These are phyloP conservation scores for Alternaria novae-zelandiae DNA, from an alignment of 2,329 filamentous ascomycete species.

Conservation along the genomic window DNA sequence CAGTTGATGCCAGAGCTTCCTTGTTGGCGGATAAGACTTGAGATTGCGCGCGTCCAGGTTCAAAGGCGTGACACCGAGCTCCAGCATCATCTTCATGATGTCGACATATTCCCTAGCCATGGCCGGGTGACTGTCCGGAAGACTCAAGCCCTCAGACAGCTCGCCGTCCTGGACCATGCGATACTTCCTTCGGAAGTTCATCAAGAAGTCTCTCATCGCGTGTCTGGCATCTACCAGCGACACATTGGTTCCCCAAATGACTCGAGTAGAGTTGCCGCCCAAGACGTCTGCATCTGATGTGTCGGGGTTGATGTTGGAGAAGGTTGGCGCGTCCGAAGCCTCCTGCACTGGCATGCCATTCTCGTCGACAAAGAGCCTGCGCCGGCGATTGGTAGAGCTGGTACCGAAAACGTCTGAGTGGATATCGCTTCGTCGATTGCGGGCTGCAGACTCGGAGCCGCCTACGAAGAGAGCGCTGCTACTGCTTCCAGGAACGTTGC, in stretches of 20 bases:
- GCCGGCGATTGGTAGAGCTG: slow-evolving; percentile 56
- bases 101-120: slow-evolving; percentile 83
- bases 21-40: slow-evolving; percentile 88
- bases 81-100: slow-evolving; percentile 88
- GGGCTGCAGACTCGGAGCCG: slow-evolving; percentile 61
- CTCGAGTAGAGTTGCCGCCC: slow-evolving; percentile 78
- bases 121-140: slow-evolving; percentile 69
- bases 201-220: slow-evolving; percentile 88
- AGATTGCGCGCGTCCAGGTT: slow-evolving; percentile 90
- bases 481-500: slow-evolving; percentile 74
- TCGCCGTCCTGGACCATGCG: slow-evolving; percentile 90
- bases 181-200: slow-evolving; percentile 92
- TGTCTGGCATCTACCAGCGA: slow-evolving; percentile 89
- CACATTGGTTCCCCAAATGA: slow-evolving; percentile 98
- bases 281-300: slow-evolving; percentile 91
- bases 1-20: slow-evolving; percentile 94
- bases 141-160: slow-evolving; percentile 72
- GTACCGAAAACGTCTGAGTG: slow-evolving; percentile 70
- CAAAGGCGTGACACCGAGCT: slow-evolving; percentile 80
- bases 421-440: slow-evolving; percentile 81
- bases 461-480: slow-evolving; percentile 87
- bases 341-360: slow-evolving; percentile 65
- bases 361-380: slow-evolving; percentile 69
- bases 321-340: slow-evolving; percentile 65
- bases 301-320: slow-evolving; percentile 75